These are phyloP conservation scores for Persicaria tinctoria DNA, from an alignment of 148 eudicot genomes.

Conservation along the genomic window DNA sequence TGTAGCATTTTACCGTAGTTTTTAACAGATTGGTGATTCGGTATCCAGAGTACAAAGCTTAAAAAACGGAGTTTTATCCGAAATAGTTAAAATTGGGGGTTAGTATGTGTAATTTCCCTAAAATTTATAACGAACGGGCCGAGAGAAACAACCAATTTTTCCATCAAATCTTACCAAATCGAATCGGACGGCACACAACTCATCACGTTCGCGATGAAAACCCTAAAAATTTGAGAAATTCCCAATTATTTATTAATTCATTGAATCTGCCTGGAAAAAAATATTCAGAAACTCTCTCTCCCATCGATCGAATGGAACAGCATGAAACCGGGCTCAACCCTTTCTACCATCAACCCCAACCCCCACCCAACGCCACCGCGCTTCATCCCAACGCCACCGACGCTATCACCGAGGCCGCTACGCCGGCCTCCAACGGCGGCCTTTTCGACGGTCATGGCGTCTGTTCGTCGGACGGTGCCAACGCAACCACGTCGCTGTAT, in stretches of 20 bases:
- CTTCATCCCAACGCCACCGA: not conserved
- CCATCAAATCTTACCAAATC: not conserved
- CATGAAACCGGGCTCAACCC: conserved; percentile 44
- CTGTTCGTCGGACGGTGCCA: not conserved
- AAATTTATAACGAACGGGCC: no score
- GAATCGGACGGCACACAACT: conserved; percentile 7
- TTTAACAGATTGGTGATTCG: no score
- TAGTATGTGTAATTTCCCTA: no score
- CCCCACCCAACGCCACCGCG: conserved; percentile 15
- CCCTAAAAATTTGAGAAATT: conserved; percentile 3
- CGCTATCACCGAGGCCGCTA: conserved; percentile 11
- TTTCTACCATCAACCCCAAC: conserved; percentile 44
- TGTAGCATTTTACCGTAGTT: no score
- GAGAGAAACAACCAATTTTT: no score
- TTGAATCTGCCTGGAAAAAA: conserved; percentile 11
- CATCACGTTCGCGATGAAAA: not conserved
- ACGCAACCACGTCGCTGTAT: conserved; percentile 19
- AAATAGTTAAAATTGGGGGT: no score
- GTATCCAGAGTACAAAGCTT: no score
- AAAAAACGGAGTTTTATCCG: no score
- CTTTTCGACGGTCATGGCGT: conserved; percentile 18
- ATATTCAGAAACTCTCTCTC: conserved; percentile 16
- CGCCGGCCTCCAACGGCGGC: conserved; percentile 30
- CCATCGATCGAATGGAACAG: conserved; percentile 34
- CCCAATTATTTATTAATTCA: conserved; percentile 6